These are phyloP conservation scores for Plicaturopsis crispa DNA, from an alignment of 768 basidiomycete genomes.

Conservation along the genomic window DNA sequence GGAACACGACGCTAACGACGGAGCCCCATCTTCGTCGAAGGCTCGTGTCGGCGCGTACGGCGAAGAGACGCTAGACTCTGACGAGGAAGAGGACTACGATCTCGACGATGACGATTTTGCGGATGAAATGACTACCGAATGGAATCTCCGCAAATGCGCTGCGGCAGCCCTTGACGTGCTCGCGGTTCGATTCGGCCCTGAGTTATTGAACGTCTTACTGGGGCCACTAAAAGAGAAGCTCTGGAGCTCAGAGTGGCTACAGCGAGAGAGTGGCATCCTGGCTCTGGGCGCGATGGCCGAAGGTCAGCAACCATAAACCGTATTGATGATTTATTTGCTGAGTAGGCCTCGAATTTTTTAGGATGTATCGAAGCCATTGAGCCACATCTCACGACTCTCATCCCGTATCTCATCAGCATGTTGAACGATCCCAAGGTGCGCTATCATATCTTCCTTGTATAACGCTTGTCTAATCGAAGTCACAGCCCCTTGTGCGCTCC, in stretches of 20 bases:
- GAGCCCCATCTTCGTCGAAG: slow-evolving; percentile 28
- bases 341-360: slow-evolving; percentile 21
- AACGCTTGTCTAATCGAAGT: slow-evolving; percentile 5
- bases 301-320: slow-evolving; percentile 41
- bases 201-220: slow-evolving; percentile 82
- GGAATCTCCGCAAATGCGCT: slow-evolving; percentile 98
- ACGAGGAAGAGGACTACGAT: slow-evolving; percentile 86
- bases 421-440: slow-evolving; percentile 86
- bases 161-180: slow-evolving; percentile 97
- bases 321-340: slow-evolving; percentile 2
- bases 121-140: slow-evolving; percentile 95
- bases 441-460: slow-evolving; percentile 6
- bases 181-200: slow-evolving; percentile 87
- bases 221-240: slow-evolving; percentile 89
- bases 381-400: slow-evolving; percentile 86
- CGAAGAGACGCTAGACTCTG: slow-evolving; percentile 75
- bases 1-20: slow-evolving; percentile 53
- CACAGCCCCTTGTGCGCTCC: slow-evolving; percentile 89
- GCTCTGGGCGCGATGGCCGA: slow-evolving; percentile 98
- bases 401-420: slow-evolving; percentile 89
- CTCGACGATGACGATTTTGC: slow-evolving; percentile 88
- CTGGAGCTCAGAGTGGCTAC: slow-evolving; percentile 89
- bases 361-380: slow-evolving; percentile 96
- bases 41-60: slow-evolving; percentile 59
- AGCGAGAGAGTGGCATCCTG: slow-evolving; percentile 91